Base-by-base conservation (phyloP, 805 yeast species). In the Candida sakaeoensis region DNA sequence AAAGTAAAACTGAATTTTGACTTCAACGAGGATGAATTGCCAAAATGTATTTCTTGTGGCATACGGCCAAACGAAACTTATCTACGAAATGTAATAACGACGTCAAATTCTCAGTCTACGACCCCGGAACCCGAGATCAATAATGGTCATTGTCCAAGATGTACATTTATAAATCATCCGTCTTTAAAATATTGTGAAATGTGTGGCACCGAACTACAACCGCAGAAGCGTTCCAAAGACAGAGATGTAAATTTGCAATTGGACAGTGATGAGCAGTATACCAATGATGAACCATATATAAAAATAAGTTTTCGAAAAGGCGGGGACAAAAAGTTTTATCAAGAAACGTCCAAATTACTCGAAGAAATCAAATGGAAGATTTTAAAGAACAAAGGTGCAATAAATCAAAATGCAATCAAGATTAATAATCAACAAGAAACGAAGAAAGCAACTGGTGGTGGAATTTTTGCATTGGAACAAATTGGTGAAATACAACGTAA, bases 161-260 rank as follows among this genome's bases (percentile, higher is more conserved):
- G 95, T 50, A 86, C 98, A 0, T 91, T 89, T 52, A 63, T 78
- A 9, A 93, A 91, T 56, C 96, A 90, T 57, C 85, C 89, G 0
- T 77, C 85, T 2, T 67, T 91, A 69, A 60, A 70, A 26, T 71
- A 69, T 46, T 91, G 99, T 60, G 99, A 91, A 58, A 74, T 93
- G 54, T 91, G 98, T 63, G 96, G 96, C 0, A 68, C 82, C 0
- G 66, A 67, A 36, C 43, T 58, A 18, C 43, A 13, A 4, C 28
- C 22, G 9, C 23, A 19, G 2, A 33, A 23, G 17, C 12, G n/a
- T n/a, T n/a, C 22, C 10, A 32, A 19, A 12, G 18, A 12, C 3
- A 43, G 41, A 16, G 41, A 44, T 1, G 28, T 56, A 15, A 50
- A 53, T 7, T 47, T 64, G 15, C 46, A 44, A 35, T 48, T 67